phyloP scores from a whole-genome alignment of 345 rosid species.

The Boechera retrofracta region DNA sequence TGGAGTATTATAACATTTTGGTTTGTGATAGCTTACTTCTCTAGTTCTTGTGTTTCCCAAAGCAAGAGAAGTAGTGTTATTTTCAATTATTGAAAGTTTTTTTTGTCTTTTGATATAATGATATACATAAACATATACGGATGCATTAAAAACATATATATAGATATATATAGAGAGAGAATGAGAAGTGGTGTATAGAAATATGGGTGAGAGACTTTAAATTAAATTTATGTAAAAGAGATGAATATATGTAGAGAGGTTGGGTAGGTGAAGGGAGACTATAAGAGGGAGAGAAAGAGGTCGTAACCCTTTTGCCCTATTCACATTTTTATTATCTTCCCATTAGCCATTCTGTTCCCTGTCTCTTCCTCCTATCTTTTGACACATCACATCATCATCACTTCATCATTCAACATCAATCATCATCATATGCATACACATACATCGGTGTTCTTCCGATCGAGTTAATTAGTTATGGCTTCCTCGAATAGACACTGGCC shows the following conservation, averaged over 20 bases:
- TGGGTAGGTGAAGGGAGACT: conserved; percentile 50
- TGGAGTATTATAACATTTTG: neutral
- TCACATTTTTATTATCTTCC: conserved; percentile 37
- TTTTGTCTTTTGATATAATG: conserved; percentile 20
- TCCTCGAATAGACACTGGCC: conserved; percentile 99
- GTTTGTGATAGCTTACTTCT: conserved; percentile 1
- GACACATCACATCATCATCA: conserved; percentile 39
- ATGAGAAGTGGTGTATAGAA: neutral
- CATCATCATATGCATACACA: conserved; percentile 29
- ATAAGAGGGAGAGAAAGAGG: conserved; percentile 54
- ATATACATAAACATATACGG: neutral
- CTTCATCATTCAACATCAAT: conserved; percentile 29
- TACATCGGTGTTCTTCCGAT: conserved; percentile 32
- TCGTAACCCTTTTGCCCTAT: conserved; percentile 40
- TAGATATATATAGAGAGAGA: conserved; percentile 43
- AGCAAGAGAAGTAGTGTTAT: conserved; percentile 9
- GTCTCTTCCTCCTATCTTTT: conserved; percentile 39
- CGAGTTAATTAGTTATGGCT: conserved; percentile 64
- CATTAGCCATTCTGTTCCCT: conserved; percentile 38
- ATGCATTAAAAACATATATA: neutral
- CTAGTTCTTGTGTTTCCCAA: neutral
- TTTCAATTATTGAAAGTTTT: neutral
- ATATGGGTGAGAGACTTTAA: conserved; percentile 3
- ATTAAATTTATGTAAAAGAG: conserved; percentile 15
- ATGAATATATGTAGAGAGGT: conserved; percentile 60